Conservation (phyloP, 2,329 filamentous ascomycete species). For the Sphaerostilbella broomeana region DNA sequence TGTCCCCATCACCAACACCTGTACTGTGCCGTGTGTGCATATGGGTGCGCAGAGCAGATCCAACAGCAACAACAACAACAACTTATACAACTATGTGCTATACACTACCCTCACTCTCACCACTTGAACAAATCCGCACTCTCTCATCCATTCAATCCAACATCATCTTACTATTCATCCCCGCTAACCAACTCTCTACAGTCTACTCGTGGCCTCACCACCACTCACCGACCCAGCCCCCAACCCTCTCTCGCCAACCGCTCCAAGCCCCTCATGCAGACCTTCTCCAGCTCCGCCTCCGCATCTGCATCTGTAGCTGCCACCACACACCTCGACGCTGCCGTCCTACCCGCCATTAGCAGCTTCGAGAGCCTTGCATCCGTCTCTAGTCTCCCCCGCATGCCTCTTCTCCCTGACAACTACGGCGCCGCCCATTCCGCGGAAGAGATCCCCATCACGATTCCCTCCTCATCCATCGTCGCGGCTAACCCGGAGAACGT, state of each 20-base stretch:
- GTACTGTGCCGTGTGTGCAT: too few relatives aligned
- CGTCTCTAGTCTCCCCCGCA: constrained; percentile 39
- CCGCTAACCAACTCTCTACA: constrained; percentile 9
- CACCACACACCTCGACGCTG: constrained; percentile 42
- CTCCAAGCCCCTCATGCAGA: constrained; percentile 55
- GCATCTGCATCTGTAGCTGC: constrained; percentile 41
- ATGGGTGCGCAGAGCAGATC: too few relatives aligned
- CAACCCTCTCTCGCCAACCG: constrained; percentile 39
- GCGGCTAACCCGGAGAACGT: constrained; percentile 50
- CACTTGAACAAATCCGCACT: too few relatives aligned
- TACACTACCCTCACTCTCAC: too few relatives aligned
- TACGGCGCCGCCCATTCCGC: constrained; percentile 39
- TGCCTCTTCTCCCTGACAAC: constrained; percentile 57
- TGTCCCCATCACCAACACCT: neutral
- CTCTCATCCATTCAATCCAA: too few relatives aligned
- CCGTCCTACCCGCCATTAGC: constrained; percentile 44
- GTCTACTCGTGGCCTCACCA: constrained; percentile 37
- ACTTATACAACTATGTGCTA: too few relatives aligned
- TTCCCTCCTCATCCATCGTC: constrained; percentile 47
- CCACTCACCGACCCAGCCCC: constrained; percentile 42
- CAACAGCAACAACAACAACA: too few relatives aligned
- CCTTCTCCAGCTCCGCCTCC: constrained; percentile 47
- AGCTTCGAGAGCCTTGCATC: constrained; percentile 24
- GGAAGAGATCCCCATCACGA: constrained; percentile 33
- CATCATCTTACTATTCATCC: too few relatives aligned